Base-by-base conservation (phyloP, 2,329 filamentous ascomycete genomes). In the Pseudodiploospora longispora region DNA sequence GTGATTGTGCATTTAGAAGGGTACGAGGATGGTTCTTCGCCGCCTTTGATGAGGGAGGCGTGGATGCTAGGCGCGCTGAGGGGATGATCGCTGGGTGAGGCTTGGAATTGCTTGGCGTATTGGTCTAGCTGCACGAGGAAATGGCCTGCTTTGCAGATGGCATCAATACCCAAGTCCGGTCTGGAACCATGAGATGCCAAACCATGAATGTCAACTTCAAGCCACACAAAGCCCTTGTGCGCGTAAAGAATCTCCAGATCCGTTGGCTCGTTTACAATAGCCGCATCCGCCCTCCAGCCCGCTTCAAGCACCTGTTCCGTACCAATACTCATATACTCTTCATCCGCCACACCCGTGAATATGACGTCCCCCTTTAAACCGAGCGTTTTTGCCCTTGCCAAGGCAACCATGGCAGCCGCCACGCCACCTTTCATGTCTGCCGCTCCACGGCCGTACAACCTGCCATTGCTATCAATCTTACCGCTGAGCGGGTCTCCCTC, bases 401-500 rank as follows among this genome's bases (percentile, higher is more conserved):
- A 49, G 0, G 70, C 60, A 1, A 66, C 55, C 50, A 78, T 61
- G 4, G 59, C 63, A 3, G 71, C 69, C 4, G 74, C 73, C 1
- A 77, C 41, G 0, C 74, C 72, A 3, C 65, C 57, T 50, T 76
- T 77, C 73, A 77, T 77, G 36, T 76, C 73, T 7, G 67, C 59
- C 4, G 66, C 58, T 0, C 73, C 73, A 8, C 72, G 63, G 1
- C 72, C 72, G 33, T 70, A 66, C 1, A 74, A 51, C 6, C 60
- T 60, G 1, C 64, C 67, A 6, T 69, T 51, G 3, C 59, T 55
- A 9, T 34, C 32, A 5, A 69, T 55, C 6, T 59, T 50, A 3
- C 72, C 73, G 7, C 65, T 66, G 1, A 76, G 52, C 0, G 71
- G 61, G 34, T 75, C 63, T 2, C 58, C 61, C 1, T 69, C 66